These are phyloP conservation scores for Platanthera guangdongensis DNA, from an alignment of 106 monocot species.

Conservation along the genomic window DNA sequence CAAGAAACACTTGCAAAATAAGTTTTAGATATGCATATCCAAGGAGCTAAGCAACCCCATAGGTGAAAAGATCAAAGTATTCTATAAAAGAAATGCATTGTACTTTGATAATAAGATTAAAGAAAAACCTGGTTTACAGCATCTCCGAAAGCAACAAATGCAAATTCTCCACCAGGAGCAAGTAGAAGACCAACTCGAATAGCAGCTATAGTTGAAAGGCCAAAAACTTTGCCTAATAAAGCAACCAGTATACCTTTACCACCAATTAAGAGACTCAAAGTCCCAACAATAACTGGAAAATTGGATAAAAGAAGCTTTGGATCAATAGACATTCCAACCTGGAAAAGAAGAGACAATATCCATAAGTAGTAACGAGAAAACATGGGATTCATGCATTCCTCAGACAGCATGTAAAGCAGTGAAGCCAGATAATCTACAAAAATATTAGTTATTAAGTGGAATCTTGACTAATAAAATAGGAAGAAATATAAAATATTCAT, in stretches of 20 bases:
- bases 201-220: constrained; percentile 88
- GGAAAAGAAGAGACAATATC: constrained; percentile 12
- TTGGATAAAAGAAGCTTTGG: constrained; percentile 90
- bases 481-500: neutral
- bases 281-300: constrained; percentile 43
- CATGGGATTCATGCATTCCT: neutral
- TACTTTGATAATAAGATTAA: constrained; percentile 1
- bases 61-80: neutral
- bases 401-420: neutral
- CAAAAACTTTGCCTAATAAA: constrained; percentile 74
- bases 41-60: neutral
- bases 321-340: constrained; percentile 99
- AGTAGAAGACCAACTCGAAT: constrained; percentile 89
- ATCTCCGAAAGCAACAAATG: constrained; percentile 96
- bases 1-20: neutral
- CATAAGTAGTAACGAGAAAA: neutral
- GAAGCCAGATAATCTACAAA: neutral
- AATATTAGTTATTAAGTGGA: neutral
- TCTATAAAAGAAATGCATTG: neutral
- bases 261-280: constrained; percentile 36
- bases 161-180: constrained; percentile 99
- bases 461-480: neutral
- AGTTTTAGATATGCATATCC: neutral
- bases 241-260: constrained; percentile 71
- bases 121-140: constrained; percentile 91